phyloP scores from a whole-genome alignment of 2,329 filamentous ascomycete species.

The Dactylonectria estremocensis region DNA sequence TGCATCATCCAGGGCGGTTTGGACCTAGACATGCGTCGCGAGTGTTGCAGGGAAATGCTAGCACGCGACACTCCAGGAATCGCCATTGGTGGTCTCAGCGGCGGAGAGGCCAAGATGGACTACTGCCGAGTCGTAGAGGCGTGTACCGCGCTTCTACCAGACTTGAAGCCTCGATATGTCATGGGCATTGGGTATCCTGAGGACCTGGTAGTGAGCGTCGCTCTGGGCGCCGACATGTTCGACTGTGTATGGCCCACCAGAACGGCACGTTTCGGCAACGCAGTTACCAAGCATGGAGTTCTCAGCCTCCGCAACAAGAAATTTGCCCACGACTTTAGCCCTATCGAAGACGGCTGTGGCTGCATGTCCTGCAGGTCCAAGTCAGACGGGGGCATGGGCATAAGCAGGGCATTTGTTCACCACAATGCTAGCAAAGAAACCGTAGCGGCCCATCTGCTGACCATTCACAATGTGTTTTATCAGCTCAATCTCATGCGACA shows the following conservation, averaged over 20 bases:
- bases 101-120: conserved; percentile 93
- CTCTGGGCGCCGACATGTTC: conserved; percentile 98
- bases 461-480: conserved; percentile 97
- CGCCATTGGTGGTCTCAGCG: conserved; percentile 94
- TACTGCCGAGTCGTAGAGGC: conserved; percentile 92
- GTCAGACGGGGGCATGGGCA: conserved; percentile 79
- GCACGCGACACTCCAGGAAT: conserved; percentile 93
- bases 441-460: conserved; percentile 86
- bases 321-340: conserved; percentile 85
- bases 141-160: conserved; percentile 88
- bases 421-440: conserved; percentile 97
- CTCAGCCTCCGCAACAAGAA: conserved; percentile 85
- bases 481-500: conserved; percentile 87
- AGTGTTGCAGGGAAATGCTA: conserved; percentile 92
- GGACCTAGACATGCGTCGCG: conserved; percentile 85
- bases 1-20: conserved; percentile 98
- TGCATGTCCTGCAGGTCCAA: conserved; percentile 82
- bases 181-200: conserved; percentile 99
- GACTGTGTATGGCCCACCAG: conserved; percentile 99
- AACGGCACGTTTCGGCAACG: conserved; percentile 96
- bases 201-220: conserved; percentile 93
- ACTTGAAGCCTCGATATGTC: conserved; percentile 96
- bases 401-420: conserved; percentile 91
- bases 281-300: conserved; percentile 85
- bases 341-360: conserved; percentile 86